Evolutionary conservation across 306 rosid species (phyloP), one percentile per base, ranked within the genome.

Genomic region (Vicia faba): DNA sequence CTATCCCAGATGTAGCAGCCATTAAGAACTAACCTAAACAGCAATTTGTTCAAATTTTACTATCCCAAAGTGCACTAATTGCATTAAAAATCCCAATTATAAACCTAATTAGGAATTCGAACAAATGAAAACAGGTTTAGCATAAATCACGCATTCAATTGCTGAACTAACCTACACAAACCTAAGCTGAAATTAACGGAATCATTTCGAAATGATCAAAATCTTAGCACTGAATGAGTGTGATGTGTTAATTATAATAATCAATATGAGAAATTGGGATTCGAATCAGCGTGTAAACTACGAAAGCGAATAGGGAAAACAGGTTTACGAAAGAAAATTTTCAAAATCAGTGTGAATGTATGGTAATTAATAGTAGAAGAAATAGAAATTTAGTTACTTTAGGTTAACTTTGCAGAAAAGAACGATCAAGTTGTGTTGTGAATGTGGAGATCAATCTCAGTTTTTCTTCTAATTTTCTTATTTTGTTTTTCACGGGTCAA

Each of bases 1-100:
- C 57, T 39, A 23, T 13, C 49, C 73, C 66, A 7, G 84, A 61
- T 40, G 59, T 55, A 20, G 79, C 75, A 73, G 84, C 84, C 93
- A 89, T 89, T 61, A 60, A 26, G 36, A 66, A 72, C 78, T 64
- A 20, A 57, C 62, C 28, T 19, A 11, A 55, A 26, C 13, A 55
- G 19, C 39, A 55, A 2, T 26, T 53, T 11, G 23, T 23, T 53
- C 35, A 11, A 53, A 53, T 53, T 53, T n/a, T 5, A 0, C 58
- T 20, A 53, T 0, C 0, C 59, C 2, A 33, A 33, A 33, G 2
- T 33, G 8, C 50, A 49, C 28, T 44, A 44, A 14, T 65, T 16
- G 26, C 62, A 11, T 40, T 38, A 64, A 63, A 3, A 11, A 33
- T 56, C 35, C 55, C 19, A 68, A 49, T 69, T 46, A 61, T 5